Conservation (phyloP, 371 early-diverging fungal genomes). For the Lichtheimia ramosa region DNA sequence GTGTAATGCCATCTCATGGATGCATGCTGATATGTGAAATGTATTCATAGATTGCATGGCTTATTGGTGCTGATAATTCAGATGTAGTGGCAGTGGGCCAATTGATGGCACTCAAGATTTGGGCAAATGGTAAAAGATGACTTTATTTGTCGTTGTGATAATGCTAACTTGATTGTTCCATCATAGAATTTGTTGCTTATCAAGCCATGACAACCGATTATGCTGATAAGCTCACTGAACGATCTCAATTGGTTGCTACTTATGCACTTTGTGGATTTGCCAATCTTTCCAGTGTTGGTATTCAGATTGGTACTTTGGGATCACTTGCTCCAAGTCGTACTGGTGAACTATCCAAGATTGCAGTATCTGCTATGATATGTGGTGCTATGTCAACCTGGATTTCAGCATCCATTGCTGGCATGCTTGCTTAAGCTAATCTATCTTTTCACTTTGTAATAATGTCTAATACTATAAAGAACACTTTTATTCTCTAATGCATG, state of each 20-base stretch:
- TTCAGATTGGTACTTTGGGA: conserved; percentile 81
- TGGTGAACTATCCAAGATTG: conserved; percentile 73
- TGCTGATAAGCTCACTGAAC: conserved; percentile 29
- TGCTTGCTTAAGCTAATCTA: conserved; percentile 28
- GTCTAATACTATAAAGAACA: too few relatives aligned
- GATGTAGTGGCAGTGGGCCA: conserved; percentile 69
- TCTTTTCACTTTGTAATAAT: too few relatives aligned
- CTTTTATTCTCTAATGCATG: too few relatives aligned
- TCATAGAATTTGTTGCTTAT: conserved; percentile 94
- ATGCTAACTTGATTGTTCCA: too few relatives aligned
- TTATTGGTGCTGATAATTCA: conserved; percentile 72
- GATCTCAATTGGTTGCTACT: conserved; percentile 59
- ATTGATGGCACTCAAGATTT: conserved; percentile 84
- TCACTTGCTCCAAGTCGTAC: conserved; percentile 82
- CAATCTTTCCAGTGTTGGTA: conserved; percentile 86
- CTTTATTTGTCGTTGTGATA: too few relatives aligned
- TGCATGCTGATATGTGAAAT: not conserved
- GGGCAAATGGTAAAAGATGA: conserved; percentile 75
- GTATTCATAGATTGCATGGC: conserved; percentile 69
- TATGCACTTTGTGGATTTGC: conserved; percentile 92
- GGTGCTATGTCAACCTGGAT: conserved; percentile 84
- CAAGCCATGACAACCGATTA: conserved; percentile 36
- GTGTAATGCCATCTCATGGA: not conserved
- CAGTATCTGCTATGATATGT: conserved; percentile 79
- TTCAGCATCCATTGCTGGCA: conserved; percentile 85